Percentiles rank a stretch among this genome's conserved stretches.
These are phyloP conservation scores for Stephania cephalantha DNA, from an alignment of 164 flowering plant species.

Conservation along the genomic window DNA sequence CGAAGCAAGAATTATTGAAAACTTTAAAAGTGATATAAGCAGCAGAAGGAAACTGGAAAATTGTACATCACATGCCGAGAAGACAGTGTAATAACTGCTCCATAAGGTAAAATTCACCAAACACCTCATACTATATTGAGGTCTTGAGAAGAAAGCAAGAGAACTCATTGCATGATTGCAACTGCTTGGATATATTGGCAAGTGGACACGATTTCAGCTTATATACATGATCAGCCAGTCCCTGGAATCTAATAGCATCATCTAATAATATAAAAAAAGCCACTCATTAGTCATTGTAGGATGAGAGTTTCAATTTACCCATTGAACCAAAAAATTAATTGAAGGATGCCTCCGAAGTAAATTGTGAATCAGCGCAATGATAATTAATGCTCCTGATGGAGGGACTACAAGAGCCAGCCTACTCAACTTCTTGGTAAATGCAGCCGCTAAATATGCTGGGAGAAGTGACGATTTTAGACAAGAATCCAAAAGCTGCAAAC, in stretches of 20 bases:
- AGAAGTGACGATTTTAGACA: conserved; percentile 90
- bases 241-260: not conserved
- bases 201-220: not conserved
- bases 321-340: conserved; percentile 78
- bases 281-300: not conserved
- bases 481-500: conserved; percentile 81
- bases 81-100: not conserved
- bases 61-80: not conserved
- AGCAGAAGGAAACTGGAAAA: not conserved
- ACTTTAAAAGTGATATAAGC: not conserved
- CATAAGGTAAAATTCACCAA: not conserved
- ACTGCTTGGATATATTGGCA: too few species aligned
- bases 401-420: conserved; percentile 72
- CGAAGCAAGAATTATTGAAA: not conserved
- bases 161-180: too few species aligned
- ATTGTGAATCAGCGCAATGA: conserved; percentile 80
- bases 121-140: not conserved
- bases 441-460: conserved; percentile 95
- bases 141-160: not conserved
- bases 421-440: conserved; percentile 87
- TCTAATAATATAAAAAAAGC: not conserved
- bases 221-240: not conserved
- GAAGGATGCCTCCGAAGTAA: conserved; percentile 91
- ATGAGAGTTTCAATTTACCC: conserved; percentile 33
- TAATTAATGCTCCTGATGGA: conserved; percentile 76